Base-by-base conservation (phyloP, 2,329 filamentous ascomycete genomes). In the Botrytis pseudocinerea region DNA sequence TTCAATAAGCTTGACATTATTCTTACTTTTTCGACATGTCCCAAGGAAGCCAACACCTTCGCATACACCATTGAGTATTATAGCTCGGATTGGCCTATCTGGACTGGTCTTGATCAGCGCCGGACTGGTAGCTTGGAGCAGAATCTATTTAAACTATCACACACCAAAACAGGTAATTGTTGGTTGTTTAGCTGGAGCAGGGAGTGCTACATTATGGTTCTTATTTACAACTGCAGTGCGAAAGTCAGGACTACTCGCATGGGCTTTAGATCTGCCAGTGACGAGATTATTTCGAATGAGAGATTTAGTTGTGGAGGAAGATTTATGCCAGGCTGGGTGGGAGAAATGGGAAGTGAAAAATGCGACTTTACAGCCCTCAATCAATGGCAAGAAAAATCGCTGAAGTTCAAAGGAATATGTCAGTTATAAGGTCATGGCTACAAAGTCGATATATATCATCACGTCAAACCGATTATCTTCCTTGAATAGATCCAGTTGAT, bases 111-210 rank as follows among this genome's bases (percentile, higher is more conserved):
- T 92, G 61, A 83, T 83, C 2, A 85, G 90, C 72, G 93, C 93
- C 0, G 87, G 83, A 0, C 84, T 87, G 14, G 94, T 98, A 9
- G 93, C 95, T 32, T 89, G 88, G 82, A 97, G 94, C 79, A 88
- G 96, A 71, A 88, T 97, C 62, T 99, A 99, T 81, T 85, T 99
- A 75, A 94, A 91, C 82, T 99, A 99, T 81, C 96, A 99, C 83
- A 98, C 95, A 0, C 86, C 89, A 54, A 91, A 87, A 79, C 96
- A 99, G 84, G 96, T 99, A 16, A 79, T 94, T n/a, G 93, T 92
- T 1, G 96, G 96, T 2, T 89, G 87, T 77, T 84, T 83, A 16
- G 93, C 93, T 0, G 96, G 96, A 0, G 84, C 87, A 1, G 79
- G 88, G 1, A 93, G 91, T 78, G 95, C 93, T 0, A 79, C 93